These are phyloP conservation scores for Candida nitratophila DNA, from an alignment of 805 yeast genomes.

Conservation along the genomic window DNA sequence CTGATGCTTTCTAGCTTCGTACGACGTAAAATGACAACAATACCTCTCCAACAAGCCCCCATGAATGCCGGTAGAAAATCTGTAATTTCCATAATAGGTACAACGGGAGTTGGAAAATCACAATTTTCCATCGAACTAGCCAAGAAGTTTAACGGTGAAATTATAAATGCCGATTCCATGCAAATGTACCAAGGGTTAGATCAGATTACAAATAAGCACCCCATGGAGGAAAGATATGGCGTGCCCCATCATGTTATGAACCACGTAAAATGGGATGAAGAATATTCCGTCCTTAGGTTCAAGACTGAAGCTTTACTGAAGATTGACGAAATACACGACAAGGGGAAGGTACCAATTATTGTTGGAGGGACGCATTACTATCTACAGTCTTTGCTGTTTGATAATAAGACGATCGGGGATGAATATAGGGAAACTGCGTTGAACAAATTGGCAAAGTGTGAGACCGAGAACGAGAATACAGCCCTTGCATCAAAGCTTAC, in stretches of 20 bases:
- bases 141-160: slow-evolving; percentile 69
- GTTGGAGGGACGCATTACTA: slow-evolving; percentile 98
- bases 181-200: slow-evolving; percentile 76
- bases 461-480: too few species aligned
- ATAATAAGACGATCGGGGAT: slow-evolving; percentile 51
- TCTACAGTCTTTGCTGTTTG: slow-evolving; percentile 67
- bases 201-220: slow-evolving; percentile 88
- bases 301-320: slow-evolving; percentile 58
- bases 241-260: slow-evolving; percentile 84
- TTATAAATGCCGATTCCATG: slow-evolving; percentile 96
- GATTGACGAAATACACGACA: slow-evolving; percentile 55
- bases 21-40: too few species aligned
- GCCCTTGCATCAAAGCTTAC: too few species aligned
- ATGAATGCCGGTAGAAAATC: neutral
- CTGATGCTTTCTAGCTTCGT: too few species aligned
- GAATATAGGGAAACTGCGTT: slow-evolving; percentile 24
- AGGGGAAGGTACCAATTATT: slow-evolving; percentile 75
- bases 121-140: slow-evolving; percentile 81
- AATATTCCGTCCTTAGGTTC: slow-evolving; percentile 75
- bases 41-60: too few species aligned
- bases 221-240: slow-evolving; percentile 65
- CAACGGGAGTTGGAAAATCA: slow-evolving; percentile 96
- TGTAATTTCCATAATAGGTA: slow-evolving; percentile 46
- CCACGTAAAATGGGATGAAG: slow-evolving; percentile 73
- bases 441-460: too few species aligned